phyloP scores from a whole-genome alignment of 106 monocot genomes.

The Agapanthus africanus region DNA sequence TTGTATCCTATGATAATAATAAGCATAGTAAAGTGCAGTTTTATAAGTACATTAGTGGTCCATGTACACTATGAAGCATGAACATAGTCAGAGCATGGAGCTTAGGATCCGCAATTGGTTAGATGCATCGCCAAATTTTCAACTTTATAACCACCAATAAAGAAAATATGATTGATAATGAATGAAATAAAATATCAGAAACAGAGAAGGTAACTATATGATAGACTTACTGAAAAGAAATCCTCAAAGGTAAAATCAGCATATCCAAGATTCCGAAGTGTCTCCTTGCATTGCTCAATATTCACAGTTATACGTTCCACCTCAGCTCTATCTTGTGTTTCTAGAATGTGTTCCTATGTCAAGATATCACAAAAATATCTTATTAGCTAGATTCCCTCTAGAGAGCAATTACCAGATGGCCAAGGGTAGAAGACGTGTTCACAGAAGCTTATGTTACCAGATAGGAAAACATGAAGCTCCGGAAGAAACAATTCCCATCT shows the following conservation, averaged over 20 bases:
- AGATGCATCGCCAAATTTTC: background rate
- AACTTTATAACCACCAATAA: background rate
- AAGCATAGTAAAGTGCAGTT: no score
- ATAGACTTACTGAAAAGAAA: slow-evolving; percentile 69
- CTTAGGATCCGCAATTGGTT: background rate
- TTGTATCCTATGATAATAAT: no score
- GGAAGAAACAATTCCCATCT: slow-evolving; percentile 97
- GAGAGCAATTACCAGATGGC: no score
- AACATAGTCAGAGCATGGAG: background rate
- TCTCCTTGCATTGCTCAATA: slow-evolving; percentile 71
- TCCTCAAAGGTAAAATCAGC: slow-evolving; percentile 98
- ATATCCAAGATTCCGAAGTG: slow-evolving; percentile 83
- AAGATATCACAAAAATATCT: background rate
- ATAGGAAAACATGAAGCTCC: slow-evolving; percentile 98
- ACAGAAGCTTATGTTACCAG: no score
- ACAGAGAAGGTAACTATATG: background rate
- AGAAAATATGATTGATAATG: background rate
- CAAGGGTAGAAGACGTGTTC: no score
- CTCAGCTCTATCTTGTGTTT: slow-evolving; percentile 76
- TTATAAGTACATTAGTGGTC: no score
- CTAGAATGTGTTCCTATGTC: slow-evolving; percentile 78
- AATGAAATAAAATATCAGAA: background rate
- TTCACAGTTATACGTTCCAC: slow-evolving; percentile 43
- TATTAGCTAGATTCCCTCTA: no score
- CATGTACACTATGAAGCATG: no score